These are phyloP conservation scores for Gentiana straminea DNA, from an alignment of 257 asterid species.

Conservation along the genomic window DNA sequence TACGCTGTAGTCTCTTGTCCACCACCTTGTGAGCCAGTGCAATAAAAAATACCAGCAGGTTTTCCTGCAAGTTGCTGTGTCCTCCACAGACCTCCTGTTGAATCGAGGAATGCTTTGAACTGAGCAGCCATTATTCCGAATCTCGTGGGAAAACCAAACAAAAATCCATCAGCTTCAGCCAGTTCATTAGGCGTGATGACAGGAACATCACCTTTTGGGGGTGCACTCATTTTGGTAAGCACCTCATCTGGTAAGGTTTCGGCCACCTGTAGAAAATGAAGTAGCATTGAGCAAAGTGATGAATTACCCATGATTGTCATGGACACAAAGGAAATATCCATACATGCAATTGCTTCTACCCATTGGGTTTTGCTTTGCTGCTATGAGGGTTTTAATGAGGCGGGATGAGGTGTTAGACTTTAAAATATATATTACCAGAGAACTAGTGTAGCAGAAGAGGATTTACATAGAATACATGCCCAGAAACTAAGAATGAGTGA, in stretches of 20 bases:
- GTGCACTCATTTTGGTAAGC: slow-evolving; percentile 74
- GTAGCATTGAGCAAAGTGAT: not conserved
- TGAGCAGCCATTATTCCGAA: slow-evolving; percentile 88
- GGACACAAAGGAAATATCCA: slow-evolving; percentile 1
- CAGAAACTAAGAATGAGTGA: too few species aligned
- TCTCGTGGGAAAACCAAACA: slow-evolving; percentile 80
- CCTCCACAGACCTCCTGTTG: slow-evolving; percentile 85
- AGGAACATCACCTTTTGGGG: slow-evolving; percentile 57
- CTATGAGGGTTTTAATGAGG: too few species aligned
- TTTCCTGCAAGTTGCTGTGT: slow-evolving; percentile 76
- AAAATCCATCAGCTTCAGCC: slow-evolving; percentile 63
- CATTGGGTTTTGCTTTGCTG: too few species aligned
- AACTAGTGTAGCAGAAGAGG: too few species aligned
- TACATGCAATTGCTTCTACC: too few species aligned
- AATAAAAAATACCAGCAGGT: slow-evolving; percentile 81
- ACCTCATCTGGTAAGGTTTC: slow-evolving; percentile 61
- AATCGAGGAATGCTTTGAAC: slow-evolving; percentile 75
- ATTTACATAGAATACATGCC: too few species aligned
- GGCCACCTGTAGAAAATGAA: slow-evolving; percentile 41
- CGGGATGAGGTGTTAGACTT: too few species aligned
- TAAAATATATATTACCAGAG: too few species aligned
- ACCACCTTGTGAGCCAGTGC: slow-evolving; percentile 88
- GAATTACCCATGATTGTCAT: slow-evolving; percentile 1
- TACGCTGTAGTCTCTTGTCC: slow-evolving; percentile 86
- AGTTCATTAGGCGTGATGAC: slow-evolving; percentile 48